Evolutionary conservation across 331 rosid genomes (phyloP), one percentile per base, ranked within the genome.

Genomic region (Dryas integrifolia): DNA sequence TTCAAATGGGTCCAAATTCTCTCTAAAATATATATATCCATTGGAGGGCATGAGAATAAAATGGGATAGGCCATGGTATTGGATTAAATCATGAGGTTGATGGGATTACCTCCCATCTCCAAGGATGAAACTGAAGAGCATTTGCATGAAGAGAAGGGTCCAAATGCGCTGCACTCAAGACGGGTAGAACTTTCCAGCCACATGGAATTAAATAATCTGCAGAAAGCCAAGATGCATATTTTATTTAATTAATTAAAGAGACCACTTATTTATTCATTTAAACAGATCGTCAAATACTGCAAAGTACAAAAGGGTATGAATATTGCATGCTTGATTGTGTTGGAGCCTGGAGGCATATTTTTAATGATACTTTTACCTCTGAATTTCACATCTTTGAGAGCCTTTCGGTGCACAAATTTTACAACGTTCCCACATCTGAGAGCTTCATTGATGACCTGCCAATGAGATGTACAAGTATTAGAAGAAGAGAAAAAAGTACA

Each of bases 391-490:
- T 80, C 80, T 75, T 70, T 75, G 43, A 80, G 70, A 21, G 84
- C 84, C 84, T 70, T 80, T 80, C 84, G 84, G 80, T 75, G 84
- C 60, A 75, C 84, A 76, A 80, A 80, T 69, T 80, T 80, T 65
- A 80, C 84, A 57, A 80, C 40, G 75, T 80, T 80, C 26, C 84
- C 84, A 35, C 41, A 65, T 75, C 80, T 64, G 15, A 80, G 72
- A 5, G 84, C 74, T 62, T 80, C 84, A n/a, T 70, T 75, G 11
- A 75, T 75, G 59, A 80, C 84, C 84, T 75, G 57, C 12, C 39
- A 30, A 16, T 18, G 21, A 58, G 39, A 41, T 7, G 59, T 2
- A 26, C 26, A 26, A 35, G 2, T 24, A 44, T 3, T 8, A n/a
- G 53, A 3, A 21, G 35, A 30, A 26, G 47, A 0, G 9, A 16